Conservation (phyloP, 2,329 filamentous ascomycete species). For the Colletotrichum agaves region DNA sequence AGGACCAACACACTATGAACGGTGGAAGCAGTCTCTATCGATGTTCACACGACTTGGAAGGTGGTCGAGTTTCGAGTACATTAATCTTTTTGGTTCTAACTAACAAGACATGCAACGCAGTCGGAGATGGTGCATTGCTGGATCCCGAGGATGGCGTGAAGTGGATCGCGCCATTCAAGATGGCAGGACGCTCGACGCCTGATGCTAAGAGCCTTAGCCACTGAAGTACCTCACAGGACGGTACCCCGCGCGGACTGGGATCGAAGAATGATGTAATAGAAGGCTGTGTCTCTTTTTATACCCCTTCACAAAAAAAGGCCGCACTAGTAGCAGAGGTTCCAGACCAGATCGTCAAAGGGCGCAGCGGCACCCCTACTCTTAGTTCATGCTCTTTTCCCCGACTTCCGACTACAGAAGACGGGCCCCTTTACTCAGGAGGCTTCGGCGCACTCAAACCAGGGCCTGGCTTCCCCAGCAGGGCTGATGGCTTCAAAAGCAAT, state of each 20-base stretch:
- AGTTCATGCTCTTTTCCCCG: slow-evolving; percentile 11
- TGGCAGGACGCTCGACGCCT: not conserved
- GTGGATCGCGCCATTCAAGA: too few species aligned
- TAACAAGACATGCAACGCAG: too few species aligned
- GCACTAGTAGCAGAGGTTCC: not conserved
- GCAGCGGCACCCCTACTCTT: slow-evolving; percentile 21
- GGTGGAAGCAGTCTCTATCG: too few species aligned
- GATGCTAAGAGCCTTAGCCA: not conserved
- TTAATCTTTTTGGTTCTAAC: too few species aligned
- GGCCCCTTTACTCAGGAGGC: not conserved
- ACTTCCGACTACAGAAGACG: not conserved
- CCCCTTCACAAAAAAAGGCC: not conserved
- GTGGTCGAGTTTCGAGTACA: too few species aligned
- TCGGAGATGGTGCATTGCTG: too few species aligned
- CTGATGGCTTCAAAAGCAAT: slow-evolving; percentile 6
- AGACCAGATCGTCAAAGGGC: slow-evolving; percentile 22
- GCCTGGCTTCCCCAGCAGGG: slow-evolving; percentile 1
- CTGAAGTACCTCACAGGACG: not conserved
- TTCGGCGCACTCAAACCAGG: not conserved
- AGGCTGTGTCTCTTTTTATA: not conserved
- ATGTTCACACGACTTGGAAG: too few species aligned
- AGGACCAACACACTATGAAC: too few species aligned
- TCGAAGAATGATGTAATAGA: not conserved
- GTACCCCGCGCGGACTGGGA: not conserved
- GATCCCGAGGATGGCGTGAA: too few species aligned